Percentiles rank a stretch among this genome's conserved stretches.
phyloP scores from a whole-genome alignment of 2,329 filamentous ascomycete species.

The Colletotrichum euphorbiae region DNA sequence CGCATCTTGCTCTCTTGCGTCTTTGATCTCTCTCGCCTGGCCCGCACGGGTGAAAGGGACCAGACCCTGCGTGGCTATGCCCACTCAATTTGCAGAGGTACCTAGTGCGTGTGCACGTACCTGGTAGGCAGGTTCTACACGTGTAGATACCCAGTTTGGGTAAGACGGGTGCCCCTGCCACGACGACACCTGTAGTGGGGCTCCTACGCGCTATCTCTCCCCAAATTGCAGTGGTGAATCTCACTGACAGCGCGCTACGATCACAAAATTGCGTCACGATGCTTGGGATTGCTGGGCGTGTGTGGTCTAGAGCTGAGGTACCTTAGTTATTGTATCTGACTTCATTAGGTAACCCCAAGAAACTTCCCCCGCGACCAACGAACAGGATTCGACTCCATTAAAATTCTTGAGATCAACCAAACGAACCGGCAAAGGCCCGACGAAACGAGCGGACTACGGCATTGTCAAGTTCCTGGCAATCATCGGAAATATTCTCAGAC shows the following conservation, averaged over 20 bases:
- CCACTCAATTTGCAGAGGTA: background rate
- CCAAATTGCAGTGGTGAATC: conserved; percentile 24
- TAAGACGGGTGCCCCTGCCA: conserved; percentile 23
- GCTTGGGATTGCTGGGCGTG: conserved; percentile 25
- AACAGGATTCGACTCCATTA: background rate
- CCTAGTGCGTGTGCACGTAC: too few relatives aligned
- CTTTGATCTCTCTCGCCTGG: conserved; percentile 17
- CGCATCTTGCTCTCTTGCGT: conserved; percentile 9
- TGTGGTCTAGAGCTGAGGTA: conserved; percentile 4
- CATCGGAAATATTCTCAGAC: conserved; percentile 22
- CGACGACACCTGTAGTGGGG: conserved; percentile 28
- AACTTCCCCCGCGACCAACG: conserved; percentile 13
- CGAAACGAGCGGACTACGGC: conserved; percentile 25
- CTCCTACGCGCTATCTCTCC: conserved; percentile 16
- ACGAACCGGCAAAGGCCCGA: background rate
- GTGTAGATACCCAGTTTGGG: background rate
- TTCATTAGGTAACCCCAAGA: conserved; percentile 9
- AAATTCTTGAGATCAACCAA: background rate
- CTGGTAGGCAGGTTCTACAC: too few relatives aligned
- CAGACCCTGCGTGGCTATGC: conserved; percentile 40
- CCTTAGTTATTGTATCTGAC: background rate
- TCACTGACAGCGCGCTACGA: conserved; percentile 27
- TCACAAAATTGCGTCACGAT: conserved; percentile 33
- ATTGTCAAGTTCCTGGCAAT: conserved; percentile 19
- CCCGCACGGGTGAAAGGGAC: conserved; percentile 38